Evolutionary conservation across 2,329 filamentous ascomycete genomes (phyloP), one percentile per base, ranked within the genome.

Genomic region (Apiospora pterosperma): DNA sequence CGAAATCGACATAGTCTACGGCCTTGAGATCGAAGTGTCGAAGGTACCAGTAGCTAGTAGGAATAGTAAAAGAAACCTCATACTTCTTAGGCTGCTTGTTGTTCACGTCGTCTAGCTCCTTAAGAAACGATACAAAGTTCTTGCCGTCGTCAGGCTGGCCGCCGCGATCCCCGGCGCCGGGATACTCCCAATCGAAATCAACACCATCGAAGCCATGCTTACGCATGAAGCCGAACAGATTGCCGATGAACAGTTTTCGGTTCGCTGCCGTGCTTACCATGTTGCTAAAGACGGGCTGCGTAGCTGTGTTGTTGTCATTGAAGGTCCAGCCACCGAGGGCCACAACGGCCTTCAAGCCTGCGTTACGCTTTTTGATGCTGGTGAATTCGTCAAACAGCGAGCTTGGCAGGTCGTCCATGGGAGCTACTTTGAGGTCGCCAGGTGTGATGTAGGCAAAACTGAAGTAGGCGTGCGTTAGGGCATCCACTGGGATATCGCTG

Each of bases 321-420:
- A 79, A 78, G 0, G 73, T 71, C 78, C 78, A 82, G 0, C 81
- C 81, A 1, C 80, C 81, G 7, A 83, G n/a, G 1, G 75, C 68
- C 12, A 82, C 67, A 34, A 72, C 70, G 0, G 73, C 70, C 64
- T 80, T 71, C 0, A 80, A 69, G 4, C 63, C 66, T 0, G 67
- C 42, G 48, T 72, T 71, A 8, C 62, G 59, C 5, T 61, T 21
- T 66, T 80, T 78, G 3, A 79, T 70, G n/a, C n/a, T n/a, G n/a
- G n/a, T n/a, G n/a, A n/a, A n/a, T 2, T 76, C 62, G 0, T 21
- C 19, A 52, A 69, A 74, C 0, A 73, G 62, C 0, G n/a, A 12
- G 0, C 25, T 19, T 0, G 63, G 38, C 0, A 70, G 52, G 4
- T 59, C 61, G 25, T 75, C 72, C 71, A 77, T 78, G 2, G 68